phyloP scores from a whole-genome alignment of 179 eudicot species.

The Monotropa hypopitys region DNA sequence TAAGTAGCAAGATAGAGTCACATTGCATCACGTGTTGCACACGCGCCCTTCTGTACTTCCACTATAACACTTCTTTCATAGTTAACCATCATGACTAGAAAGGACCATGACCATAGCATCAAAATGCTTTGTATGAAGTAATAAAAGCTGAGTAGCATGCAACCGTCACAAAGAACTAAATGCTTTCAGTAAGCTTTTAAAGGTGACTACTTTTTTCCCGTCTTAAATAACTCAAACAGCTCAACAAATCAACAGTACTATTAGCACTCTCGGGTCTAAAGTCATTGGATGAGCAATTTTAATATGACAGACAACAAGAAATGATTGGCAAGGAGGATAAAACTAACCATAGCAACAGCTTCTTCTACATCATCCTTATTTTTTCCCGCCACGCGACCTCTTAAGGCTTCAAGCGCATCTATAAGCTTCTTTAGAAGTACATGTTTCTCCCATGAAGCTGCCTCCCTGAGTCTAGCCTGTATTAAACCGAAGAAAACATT shows the following conservation, averaged over 20 bases:
- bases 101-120: neutral
- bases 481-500: constrained; percentile 3
- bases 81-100: neutral
- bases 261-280: neutral
- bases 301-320: neutral
- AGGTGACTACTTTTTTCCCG: neutral
- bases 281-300: neutral
- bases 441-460: constrained; percentile 83
- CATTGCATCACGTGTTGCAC: neutral
- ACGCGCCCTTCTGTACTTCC: neutral
- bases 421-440: constrained; percentile 88
- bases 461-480: constrained; percentile 85
- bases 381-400: constrained; percentile 82
- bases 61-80: neutral
- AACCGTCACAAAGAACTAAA: neutral
- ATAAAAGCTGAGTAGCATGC: neutral
- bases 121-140: neutral
- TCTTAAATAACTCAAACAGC: neutral
- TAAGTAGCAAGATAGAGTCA: neutral
- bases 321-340: neutral
- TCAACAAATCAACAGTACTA: neutral
- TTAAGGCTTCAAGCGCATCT: constrained; percentile 79
- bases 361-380: constrained; percentile 81
- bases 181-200: neutral
- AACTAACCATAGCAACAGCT: constrained; percentile 78